Conservation (phyloP, 2,329 filamentous ascomycete genomes). For the Ascochyta koolunga region DNA sequence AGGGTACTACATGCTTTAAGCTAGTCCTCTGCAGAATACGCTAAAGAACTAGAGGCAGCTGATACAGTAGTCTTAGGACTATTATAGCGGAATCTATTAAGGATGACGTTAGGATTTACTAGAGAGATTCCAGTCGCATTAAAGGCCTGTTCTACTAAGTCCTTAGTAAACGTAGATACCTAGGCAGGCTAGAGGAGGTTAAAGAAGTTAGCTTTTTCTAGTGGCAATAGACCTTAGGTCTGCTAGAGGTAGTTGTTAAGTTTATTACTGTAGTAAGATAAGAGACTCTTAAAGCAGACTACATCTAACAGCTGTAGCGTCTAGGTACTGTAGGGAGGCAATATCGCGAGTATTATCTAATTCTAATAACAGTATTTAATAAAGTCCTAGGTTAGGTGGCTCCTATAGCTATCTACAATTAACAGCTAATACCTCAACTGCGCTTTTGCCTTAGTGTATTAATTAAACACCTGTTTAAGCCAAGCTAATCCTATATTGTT, state of each 20-base stretch:
- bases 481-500: too few species aligned
- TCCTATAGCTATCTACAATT: slow-evolving; percentile 16
- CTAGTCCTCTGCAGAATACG: not conserved
- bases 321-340: not conserved
- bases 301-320: not conserved
- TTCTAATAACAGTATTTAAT: too few species aligned
- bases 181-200: slow-evolving; percentile 3
- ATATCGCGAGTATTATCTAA: slow-evolving; percentile 31
- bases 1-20: too few species aligned
- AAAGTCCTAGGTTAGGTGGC: slow-evolving; percentile 44
- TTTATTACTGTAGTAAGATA: not conserved
- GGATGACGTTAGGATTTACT: not conserved
- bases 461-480: too few species aligned
- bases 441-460: slow-evolving; percentile 2
- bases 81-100: not conserved
- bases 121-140: not conserved
- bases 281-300: not conserved
- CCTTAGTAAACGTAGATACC: not conserved
- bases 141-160: too few species aligned
- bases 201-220: slow-evolving; percentile 3
- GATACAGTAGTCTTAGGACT: not conserved
- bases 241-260: too few species aligned
- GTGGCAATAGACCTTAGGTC: not conserved
- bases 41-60: not conserved
- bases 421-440: slow-evolving; percentile 3